Base-by-base conservation (phyloP, 805 yeast species). In the Pichia nakasei region DNA sequence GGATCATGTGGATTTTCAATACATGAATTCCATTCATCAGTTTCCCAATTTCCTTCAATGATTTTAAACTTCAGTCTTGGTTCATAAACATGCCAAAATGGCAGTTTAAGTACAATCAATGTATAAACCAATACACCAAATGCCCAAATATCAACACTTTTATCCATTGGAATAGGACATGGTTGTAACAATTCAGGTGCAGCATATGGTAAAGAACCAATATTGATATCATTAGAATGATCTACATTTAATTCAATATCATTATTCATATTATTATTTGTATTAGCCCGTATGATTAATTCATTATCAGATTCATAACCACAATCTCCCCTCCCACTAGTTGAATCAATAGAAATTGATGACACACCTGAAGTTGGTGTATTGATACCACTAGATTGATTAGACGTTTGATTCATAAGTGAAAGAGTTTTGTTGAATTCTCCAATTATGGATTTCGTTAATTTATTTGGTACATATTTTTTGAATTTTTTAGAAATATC, bases 191-290 rank as follows among this genome's bases (percentile, higher is more conserved):
- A 68, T 58, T 89, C 96, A 0, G 97, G 97, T 0, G 95, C 76
- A 0, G 96, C 95, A 59, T 87, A 89, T 0, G 97, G 96, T 27
- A 89, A 67, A 1, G 96, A 88, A 0, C 97, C 97, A 39, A 86
- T 84, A 24, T 46, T 42, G 2, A 38, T 24, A 35, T 48, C 45
- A 22, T 41, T 39, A 18, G 15, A 35, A 11, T 36, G 24, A 5
- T 37, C 35, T 9, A 7, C 9, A 5, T 20, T 9, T 19, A 18
- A 9, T 3, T 26, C 29, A 31, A 13, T n/a, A 18, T 17, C 35
- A 15, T 8, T 20, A n/a, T n/a, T n/a, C n/a, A n/a, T n/a, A n/a
- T n/a, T n/a, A n/a, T n/a, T n/a, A n/a, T n/a, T n/a, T n/a, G 17
- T 15, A 21, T 26, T 5, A 19, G 32, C 7, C 7, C 32, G 18